phyloP scores from a whole-genome alignment of 1,284 basidiomycete species.

The Tetrapyrgos nigripes region DNA sequence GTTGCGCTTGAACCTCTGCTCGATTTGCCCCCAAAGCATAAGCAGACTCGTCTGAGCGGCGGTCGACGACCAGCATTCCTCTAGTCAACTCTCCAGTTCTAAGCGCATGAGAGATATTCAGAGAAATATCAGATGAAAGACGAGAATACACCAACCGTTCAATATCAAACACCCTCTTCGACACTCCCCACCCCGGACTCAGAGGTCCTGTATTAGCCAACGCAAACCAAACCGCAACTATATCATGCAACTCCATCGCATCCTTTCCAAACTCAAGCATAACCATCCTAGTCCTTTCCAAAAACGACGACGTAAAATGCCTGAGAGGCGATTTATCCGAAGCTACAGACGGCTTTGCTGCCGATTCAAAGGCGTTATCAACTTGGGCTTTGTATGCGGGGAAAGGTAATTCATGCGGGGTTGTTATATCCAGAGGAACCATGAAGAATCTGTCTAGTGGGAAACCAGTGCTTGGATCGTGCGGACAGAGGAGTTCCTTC shows the following conservation, averaged over 20 bases:
- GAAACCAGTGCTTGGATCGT: constrained; percentile 42
- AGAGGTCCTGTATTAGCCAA: constrained; percentile 60
- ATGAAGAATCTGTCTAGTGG: constrained; percentile 74
- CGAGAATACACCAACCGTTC: constrained; percentile 58
- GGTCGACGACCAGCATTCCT: constrained; percentile 79
- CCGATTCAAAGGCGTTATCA: constrained; percentile 58
- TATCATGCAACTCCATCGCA: constrained; percentile 86
- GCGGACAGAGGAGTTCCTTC: constrained; percentile 60
- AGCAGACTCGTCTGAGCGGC: constrained; percentile 62
- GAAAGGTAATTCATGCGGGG: constrained; percentile 81
- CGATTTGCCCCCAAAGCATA: constrained; percentile 70
- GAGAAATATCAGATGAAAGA: not conserved
- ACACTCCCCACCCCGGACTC: constrained; percentile 60
- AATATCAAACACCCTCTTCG: constrained; percentile 65
- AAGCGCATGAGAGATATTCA: constrained; percentile 8
- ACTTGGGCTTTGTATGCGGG: constrained; percentile 58
- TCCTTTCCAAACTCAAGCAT: constrained; percentile 81
- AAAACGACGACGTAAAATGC: constrained; percentile 82
- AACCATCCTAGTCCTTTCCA: constrained; percentile 75
- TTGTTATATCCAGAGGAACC: constrained; percentile 84
- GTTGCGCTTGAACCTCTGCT: constrained; percentile 60
- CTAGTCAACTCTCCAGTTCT: constrained; percentile 64
- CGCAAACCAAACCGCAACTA: constrained; percentile 83
- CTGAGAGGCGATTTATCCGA: constrained; percentile 59
- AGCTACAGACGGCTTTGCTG: constrained; percentile 49